These are phyloP conservation scores for Apiotrichum brassicae DNA, from an alignment of 1,284 basidiomycete genomes.

Conservation along the genomic window DNA sequence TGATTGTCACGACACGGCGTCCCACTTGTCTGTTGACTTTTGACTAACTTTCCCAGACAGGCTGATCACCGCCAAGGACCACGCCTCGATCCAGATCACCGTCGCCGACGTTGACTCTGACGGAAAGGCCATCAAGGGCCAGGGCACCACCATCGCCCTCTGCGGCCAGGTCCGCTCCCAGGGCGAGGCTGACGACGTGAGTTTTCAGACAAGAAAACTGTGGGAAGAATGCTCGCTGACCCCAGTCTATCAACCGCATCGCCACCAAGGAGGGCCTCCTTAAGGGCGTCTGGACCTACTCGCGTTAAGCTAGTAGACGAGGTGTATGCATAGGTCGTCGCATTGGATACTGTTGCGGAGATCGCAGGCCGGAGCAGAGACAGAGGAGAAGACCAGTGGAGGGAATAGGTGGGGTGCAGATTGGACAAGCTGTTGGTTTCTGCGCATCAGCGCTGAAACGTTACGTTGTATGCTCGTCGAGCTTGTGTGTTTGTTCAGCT, in stretches of 20 bases:
- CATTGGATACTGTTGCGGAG: neutral
- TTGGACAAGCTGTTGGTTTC: no score
- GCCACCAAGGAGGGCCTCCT: conserved; percentile 80
- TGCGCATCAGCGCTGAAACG: no score
- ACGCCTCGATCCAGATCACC: conserved; percentile 95
- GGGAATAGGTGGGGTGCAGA: no score
- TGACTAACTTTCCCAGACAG: conserved; percentile 58
- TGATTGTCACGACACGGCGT: no score
- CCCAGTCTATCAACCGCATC: conserved; percentile 77
- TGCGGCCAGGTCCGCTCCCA: conserved; percentile 88
- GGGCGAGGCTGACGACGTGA: conserved; percentile 85
- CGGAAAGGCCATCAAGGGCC: conserved; percentile 76
- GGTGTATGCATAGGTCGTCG: conserved; percentile 22
- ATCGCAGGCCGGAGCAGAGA: no score
- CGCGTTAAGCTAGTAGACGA: conserved; percentile 29
- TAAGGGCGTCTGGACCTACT: conserved; percentile 47
- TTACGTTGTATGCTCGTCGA: no score
- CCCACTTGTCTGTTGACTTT: neutral
- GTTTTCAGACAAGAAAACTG: neutral
- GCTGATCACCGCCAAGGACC: conserved; percentile 96
- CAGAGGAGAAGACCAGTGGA: no score
- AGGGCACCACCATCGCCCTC: conserved; percentile 84
- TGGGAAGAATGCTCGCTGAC: no score
- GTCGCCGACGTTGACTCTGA: conserved; percentile 91
- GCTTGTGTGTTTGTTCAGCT: no score